Conservation (phyloP, 441 rosid genomes). For the Theobroma grandiflorum region DNA sequence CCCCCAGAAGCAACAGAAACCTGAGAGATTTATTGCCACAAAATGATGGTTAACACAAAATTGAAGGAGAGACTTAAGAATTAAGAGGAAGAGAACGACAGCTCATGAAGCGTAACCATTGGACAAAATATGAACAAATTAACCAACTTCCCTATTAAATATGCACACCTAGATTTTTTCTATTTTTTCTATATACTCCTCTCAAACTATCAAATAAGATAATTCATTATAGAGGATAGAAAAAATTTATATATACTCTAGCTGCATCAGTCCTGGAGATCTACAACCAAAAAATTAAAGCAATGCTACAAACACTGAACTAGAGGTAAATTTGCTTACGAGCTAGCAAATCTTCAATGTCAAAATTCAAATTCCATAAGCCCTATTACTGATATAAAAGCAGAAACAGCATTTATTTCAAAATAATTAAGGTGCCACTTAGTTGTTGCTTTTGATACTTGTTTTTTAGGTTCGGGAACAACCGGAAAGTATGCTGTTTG, state of each 20-base stretch:
- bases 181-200: not conserved
- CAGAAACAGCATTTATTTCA: not conserved
- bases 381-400: not conserved
- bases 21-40: conserved; percentile 45
- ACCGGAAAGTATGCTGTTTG: not conserved
- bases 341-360: not conserved
- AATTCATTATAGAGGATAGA: not conserved
- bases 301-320: conserved; percentile 13
- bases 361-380: not conserved
- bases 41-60: conserved; percentile 8
- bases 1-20: conserved; percentile 98
- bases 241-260: not conserved
- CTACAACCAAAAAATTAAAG: not conserved
- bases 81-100: not conserved
- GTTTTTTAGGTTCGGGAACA: not conserved
- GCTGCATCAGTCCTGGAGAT: not conserved
- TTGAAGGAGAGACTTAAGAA: not conserved
- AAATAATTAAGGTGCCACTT: not conserved
- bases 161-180: not conserved
- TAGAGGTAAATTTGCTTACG: not conserved
- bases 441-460: not conserved
- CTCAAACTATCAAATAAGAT: conserved; percentile 3
- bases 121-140: not conserved
- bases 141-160: not conserved
- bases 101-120: not conserved